phyloP scores from a whole-genome alignment of 2,329 filamentous ascomycete genomes.

The Epichloe gansuensis region DNA sequence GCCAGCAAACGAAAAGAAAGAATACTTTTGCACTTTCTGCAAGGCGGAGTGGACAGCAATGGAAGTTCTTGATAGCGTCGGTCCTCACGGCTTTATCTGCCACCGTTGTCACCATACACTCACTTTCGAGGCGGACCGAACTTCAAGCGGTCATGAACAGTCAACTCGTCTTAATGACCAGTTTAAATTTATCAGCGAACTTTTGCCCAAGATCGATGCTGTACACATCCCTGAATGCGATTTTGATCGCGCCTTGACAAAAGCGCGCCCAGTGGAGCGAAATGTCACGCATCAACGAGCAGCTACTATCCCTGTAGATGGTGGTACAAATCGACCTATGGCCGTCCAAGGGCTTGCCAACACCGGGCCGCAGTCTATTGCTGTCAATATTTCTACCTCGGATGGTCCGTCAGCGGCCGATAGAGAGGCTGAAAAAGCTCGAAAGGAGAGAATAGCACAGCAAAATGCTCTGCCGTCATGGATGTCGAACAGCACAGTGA shows the following conservation, averaged over 20 bases:
- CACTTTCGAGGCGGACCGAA: slow-evolving; percentile 51
- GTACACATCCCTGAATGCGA: slow-evolving; percentile 60
- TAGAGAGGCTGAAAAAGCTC: slow-evolving; percentile 49
- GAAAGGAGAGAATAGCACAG: slow-evolving; percentile 50
- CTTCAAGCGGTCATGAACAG: slow-evolving; percentile 58
- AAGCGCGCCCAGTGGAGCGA: slow-evolving; percentile 50
- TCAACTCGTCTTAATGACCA: slow-evolving; percentile 65
- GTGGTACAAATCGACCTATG: slow-evolving; percentile 42
- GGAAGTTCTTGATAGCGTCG: slow-evolving; percentile 70
- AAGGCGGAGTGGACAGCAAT: slow-evolving; percentile 78
- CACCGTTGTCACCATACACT: slow-evolving; percentile 60
- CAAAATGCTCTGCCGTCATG: slow-evolving; percentile 60
- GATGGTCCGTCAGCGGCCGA: slow-evolving; percentile 55
- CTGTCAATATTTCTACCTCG: slow-evolving; percentile 54
- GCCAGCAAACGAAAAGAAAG: slow-evolving; percentile 75
- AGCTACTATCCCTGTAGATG: slow-evolving; percentile 44
- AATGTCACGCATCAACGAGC: slow-evolving; percentile 55
- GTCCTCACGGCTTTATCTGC: slow-evolving; percentile 65
- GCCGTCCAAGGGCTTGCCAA: slow-evolving; percentile 57
- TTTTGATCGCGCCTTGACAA: slow-evolving; percentile 55
- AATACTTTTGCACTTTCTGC: slow-evolving; percentile 75
- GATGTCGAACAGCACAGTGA: slow-evolving; percentile 60
- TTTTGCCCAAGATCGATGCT: slow-evolving; percentile 66
- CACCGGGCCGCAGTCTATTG: slow-evolving; percentile 54
- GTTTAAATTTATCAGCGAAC: slow-evolving; percentile 63